Base-by-base conservation (phyloP, 441 rosid genomes). In the Hypseocharis bilobata region DNA sequence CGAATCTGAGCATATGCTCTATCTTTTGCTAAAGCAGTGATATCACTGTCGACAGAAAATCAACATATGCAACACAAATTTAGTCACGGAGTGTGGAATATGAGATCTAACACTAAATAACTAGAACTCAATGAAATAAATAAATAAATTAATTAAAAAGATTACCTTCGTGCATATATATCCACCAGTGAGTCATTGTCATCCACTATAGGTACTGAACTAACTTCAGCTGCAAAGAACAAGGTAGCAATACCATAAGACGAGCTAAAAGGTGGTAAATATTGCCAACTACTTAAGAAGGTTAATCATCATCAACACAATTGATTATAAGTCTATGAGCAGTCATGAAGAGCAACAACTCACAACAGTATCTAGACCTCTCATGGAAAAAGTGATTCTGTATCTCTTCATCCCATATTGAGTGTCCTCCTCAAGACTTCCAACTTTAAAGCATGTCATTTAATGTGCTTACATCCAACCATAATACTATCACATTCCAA, bases 21-120 rank as follows among this genome's bases (percentile, higher is more conserved):
- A 76, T 92, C 96, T 83, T 85, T 95, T 36, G 98, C 98, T 83
- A 95, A 75, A 62, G 99, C 90, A 26, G 98, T 92, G 74, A 95
- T 95, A 72, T 95, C 99, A 82, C 99, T 95, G 84, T 54, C 47
- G 61, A 29, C 20, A 57, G 7, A 58, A 52, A 57, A 30, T 28
- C 19, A 65, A 69, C 27, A 14, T 40, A 27, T 19, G n/a, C 52
- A 26, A 34, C 26, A 20, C 32, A 42, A 52, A 67, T 44, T 54
- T 28, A 17, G 67, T 10, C 49, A 64, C 10, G 58, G 22, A 65
- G 25, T 51, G 60, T 73, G 70, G 63, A 38, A 78, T 63, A 49
- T 8, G 20, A 51, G 1, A 14, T 56, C 38, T 47, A 38, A 36
- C 6, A 63, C 6, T 10, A 16, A 8, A 6, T 6, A 19, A 19